Conservation (phyloP, 2,329 filamentous ascomycete genomes). For the Trichoderma sp. region DNA sequence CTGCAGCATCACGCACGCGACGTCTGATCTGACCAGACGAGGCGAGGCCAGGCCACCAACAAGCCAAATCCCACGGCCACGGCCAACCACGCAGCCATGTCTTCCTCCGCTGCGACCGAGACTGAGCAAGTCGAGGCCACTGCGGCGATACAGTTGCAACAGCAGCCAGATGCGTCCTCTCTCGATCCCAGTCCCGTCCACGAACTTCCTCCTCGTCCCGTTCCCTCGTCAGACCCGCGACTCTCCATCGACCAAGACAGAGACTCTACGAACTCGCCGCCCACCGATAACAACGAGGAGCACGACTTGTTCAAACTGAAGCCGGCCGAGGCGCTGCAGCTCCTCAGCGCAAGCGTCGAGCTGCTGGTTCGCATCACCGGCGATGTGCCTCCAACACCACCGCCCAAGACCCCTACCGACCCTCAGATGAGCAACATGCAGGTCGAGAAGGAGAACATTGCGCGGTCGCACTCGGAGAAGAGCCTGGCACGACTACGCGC, state of each 20-base stretch:
- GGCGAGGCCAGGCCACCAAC: neutral
- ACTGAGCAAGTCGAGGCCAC: constrained; percentile 9
- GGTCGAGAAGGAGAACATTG: constrained; percentile 59
- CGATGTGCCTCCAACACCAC: constrained; percentile 78
- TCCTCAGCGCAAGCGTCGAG: constrained; percentile 72
- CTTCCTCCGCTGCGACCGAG: neutral
- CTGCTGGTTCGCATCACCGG: constrained; percentile 69
- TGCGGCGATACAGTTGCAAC: constrained; percentile 14
- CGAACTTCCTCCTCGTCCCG: constrained; percentile 41
- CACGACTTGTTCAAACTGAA: constrained; percentile 72
- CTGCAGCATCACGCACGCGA: neutral
- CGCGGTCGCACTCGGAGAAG: constrained; percentile 55
- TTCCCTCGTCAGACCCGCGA: constrained; percentile 40
- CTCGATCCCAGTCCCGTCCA: constrained; percentile 9
- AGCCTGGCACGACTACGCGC: constrained; percentile 47
- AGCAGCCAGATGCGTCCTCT: constrained; percentile 1
- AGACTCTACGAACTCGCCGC: neutral
- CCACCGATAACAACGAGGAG: constrained; percentile 24
- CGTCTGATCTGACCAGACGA: neutral
- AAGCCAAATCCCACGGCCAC: neutral
- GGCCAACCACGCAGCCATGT: constrained; percentile 6
- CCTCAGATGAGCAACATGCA: constrained; percentile 65
- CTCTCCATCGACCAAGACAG: constrained; percentile 28
- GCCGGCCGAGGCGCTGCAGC: constrained; percentile 70
- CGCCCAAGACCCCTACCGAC: constrained; percentile 60